Percentiles rank a stretch among this genome's conserved stretches.
Conservation (phyloP, 495 filamentous ascomycete genomes). For the Penicillium cinerascens region DNA sequence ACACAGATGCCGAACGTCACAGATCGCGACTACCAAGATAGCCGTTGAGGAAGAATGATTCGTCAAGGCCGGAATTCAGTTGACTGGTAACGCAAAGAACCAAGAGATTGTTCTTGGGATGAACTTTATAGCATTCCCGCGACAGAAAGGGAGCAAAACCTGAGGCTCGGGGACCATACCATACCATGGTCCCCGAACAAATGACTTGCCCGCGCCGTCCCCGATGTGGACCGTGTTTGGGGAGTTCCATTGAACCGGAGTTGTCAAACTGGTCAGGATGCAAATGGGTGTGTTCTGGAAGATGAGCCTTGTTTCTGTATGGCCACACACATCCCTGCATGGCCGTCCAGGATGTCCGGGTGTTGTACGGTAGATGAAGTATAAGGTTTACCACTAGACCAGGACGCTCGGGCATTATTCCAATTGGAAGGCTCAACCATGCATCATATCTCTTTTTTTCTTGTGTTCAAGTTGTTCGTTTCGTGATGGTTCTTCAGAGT, state of each 20-base stretch:
- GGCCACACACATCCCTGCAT: not conserved
- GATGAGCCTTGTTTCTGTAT: not conserved
- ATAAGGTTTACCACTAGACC: not conserved
- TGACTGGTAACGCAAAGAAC: not conserved
- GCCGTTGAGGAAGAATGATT: not conserved
- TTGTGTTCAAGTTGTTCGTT: not conserved
- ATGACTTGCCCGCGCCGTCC: not conserved
- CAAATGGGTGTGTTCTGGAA: not conserved
- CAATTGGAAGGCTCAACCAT: not conserved
- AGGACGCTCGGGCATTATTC: not conserved
- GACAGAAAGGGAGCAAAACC: conserved; percentile 1
- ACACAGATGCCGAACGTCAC: not conserved
- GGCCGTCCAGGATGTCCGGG: not conserved
- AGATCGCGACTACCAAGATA: not conserved
- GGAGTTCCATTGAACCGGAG: not conserved
- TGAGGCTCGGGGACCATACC: conserved; percentile 17
- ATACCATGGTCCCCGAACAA: conserved; percentile 15
- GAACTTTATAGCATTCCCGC: not conserved
- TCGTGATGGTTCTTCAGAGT: not conserved
- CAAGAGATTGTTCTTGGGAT: conserved; percentile 1
- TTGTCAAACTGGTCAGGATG: not conserved
- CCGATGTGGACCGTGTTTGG: not conserved
- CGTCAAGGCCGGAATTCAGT: not conserved
- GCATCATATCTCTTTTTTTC: not conserved
- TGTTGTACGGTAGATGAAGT: not conserved